Conservation (phyloP, 2,329 filamentous ascomycete species). For the Colletotrichum sp. region DNA sequence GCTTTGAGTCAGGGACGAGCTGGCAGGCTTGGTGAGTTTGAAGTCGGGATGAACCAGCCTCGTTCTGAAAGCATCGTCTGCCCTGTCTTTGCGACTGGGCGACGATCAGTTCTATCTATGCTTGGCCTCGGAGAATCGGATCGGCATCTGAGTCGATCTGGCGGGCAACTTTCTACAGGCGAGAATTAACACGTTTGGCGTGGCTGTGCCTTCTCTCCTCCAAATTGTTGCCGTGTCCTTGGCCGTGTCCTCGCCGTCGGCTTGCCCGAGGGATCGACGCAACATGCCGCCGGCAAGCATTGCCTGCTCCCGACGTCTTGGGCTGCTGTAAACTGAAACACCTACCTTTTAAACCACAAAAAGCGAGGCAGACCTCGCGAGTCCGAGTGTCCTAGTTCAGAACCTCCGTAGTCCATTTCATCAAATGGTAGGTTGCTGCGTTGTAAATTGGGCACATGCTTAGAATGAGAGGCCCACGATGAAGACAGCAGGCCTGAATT, state of each 20-base stretch:
- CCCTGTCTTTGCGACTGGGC: background rate
- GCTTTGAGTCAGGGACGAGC: background rate
- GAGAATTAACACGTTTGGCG: background rate
- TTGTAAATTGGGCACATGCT: background rate
- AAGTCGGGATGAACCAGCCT: background rate
- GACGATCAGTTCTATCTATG: no score
- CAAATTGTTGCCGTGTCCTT: background rate
- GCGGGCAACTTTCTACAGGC: fast-evolving
- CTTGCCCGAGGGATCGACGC: background rate
- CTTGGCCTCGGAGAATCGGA: background rate
- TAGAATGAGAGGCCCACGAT: background rate
- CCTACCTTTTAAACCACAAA: background rate
- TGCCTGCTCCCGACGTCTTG: background rate
- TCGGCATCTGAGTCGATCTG: background rate
- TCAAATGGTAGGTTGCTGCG: background rate
- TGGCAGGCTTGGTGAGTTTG: background rate
- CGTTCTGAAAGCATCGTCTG: background rate
- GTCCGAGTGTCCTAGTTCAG: background rate
- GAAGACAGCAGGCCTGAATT: background rate
- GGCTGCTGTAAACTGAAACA: background rate
- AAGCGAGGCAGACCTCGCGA: background rate
- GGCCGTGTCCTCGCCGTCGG: background rate
- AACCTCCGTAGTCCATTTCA: background rate
- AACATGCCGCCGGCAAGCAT: background rate
- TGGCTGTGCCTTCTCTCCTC: fast-evolving